These are phyloP conservation scores for Rhizoclosmatium globosum DNA, from an alignment of 192 early-diverging fungal species.

Conservation along the genomic window DNA sequence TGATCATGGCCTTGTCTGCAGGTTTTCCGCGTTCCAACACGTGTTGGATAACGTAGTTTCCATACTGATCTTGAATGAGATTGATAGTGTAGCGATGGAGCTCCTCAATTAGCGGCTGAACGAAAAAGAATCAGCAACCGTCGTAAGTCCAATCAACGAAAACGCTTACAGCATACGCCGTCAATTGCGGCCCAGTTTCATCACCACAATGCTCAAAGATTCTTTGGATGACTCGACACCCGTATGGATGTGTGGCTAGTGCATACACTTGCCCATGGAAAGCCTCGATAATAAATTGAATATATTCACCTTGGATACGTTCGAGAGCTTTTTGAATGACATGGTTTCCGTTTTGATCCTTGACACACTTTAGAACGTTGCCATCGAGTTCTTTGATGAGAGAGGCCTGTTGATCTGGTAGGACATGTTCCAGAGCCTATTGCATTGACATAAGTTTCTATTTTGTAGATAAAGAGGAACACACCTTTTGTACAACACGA, in stretches of 20 bases:
- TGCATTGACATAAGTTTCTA: conserved; percentile 11
- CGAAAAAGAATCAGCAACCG: conserved; percentile 13
- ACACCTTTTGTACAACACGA: conserved; percentile 95
- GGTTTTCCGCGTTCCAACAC: conserved; percentile 93
- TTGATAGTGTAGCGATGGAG: conserved; percentile 90
- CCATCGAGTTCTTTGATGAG: conserved; percentile 94
- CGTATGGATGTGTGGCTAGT: conserved; percentile 97
- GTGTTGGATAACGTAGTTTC: conserved; percentile 97
- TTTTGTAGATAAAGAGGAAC: background rate
- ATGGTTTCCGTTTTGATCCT: conserved; percentile 99
- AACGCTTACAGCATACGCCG: conserved; percentile 29
- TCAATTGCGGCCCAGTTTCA: conserved; percentile 46
- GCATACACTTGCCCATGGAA: conserved; percentile 97
- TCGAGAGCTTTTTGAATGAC: conserved; percentile 99
- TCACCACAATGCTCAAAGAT: conserved; percentile 99
- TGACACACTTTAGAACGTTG: conserved; percentile 97
- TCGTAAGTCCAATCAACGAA: background rate
- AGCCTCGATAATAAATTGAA: conserved; percentile 96
- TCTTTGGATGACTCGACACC: conserved; percentile 97
- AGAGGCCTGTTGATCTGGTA: conserved; percentile 87
- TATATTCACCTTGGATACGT: conserved; percentile 90
- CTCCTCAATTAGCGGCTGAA: conserved; percentile 89
- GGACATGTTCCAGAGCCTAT: conserved; percentile 89
- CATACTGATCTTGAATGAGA: conserved; percentile 98
- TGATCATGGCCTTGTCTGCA: conserved; percentile 86